Percentiles rank a stretch among this genome's conserved stretches.
Evolutionary conservation across 768 basidiomycete genomes (phyloP).

Genomic region (Lactarius evosmus): DNA sequence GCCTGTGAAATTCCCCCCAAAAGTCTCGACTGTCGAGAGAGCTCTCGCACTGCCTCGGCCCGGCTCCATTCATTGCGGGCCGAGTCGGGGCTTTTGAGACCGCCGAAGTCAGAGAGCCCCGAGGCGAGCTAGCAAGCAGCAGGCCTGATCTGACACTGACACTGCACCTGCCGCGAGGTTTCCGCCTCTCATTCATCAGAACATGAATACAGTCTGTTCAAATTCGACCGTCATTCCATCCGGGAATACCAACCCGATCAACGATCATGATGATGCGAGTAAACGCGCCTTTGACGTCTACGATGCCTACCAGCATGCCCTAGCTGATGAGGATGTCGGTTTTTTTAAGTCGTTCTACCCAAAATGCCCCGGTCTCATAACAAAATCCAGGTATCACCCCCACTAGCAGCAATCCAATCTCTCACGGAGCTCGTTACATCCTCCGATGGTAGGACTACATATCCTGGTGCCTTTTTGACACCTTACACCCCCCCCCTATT

Average conservation of each 20-base stretch:
- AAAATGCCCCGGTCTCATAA: slow-evolving; percentile 5
- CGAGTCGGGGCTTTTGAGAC: not conserved
- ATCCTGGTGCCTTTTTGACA: slow-evolving; percentile 2
- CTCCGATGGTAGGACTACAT: slow-evolving; percentile 58
- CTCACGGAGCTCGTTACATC: slow-evolving; percentile 77
- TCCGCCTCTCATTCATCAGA: not conserved
- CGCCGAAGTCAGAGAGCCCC: no score
- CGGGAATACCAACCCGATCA: not conserved
- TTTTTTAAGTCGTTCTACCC: not conserved
- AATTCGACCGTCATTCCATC: slow-evolving; percentile 10
- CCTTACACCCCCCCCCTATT: slow-evolving; percentile 19
- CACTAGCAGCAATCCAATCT: slow-evolving; percentile 84
- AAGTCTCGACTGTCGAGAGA: no score
- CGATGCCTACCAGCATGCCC: slow-evolving; percentile 54
- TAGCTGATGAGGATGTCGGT: slow-evolving; percentile 65
- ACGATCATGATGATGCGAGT: slow-evolving; percentile 10
- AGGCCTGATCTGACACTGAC: not conserved
- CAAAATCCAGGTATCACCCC: slow-evolving; percentile 60
- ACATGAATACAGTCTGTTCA: slow-evolving; percentile 18
- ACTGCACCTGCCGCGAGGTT: not conserved
- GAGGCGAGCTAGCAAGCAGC: not conserved
- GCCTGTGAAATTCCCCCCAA: not conserved
- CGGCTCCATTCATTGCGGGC: not conserved
- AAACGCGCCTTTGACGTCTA: slow-evolving; percentile 43
- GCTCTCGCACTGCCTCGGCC: not conserved